Base-by-base conservation (phyloP, 2,329 filamentous ascomycete genomes). In the Colletotrichum spinosum region DNA sequence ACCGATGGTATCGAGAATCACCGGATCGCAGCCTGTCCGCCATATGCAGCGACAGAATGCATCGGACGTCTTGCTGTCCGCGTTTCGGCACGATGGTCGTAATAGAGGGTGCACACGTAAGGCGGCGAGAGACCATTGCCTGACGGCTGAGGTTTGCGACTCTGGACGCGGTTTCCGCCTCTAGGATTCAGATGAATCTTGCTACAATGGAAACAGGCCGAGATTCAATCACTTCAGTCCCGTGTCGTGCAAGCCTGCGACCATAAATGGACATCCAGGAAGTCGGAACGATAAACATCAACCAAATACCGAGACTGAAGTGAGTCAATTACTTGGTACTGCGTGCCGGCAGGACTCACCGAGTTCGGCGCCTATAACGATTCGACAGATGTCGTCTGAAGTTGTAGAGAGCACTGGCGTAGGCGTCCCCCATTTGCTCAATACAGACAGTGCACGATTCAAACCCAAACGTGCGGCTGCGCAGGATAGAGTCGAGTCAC, bases 391-490 rank as follows among this genome's bases (percentile, higher is more conserved):
- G 34, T 41, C 62, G 46, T 62, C 62, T 44, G 52, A 62, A 62
- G 58, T 55, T 11, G 58, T 51, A n/a, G 25, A 38, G 25, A 25
- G 25, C 25, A 25, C 25, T 25, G 25, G 25, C 25, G 55, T 38
- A 15, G 15, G 11, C 46, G 57, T 39, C 25, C 45, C 38, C 49
- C 62, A 12, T 53, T 62, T 65, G 58, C 61, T 65, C 51, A 60
- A 60, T 55, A 38, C 50, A 61, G 61, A 56, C 37, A 13, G 6
- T 45, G 41, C 46, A 33, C 52, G 62, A 62, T 65, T 62, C 58
- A 55, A 62, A 51, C 41, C 52, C 54, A 52, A 37, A 49, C 52
- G 48, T 17, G 62, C 37, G 15, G 33, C 35, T 57, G 48, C 33
- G 10, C 48, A 63, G 58, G 41, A 45, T 17, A 45, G 48, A 41